Conservation (phyloP, 1,139 yeast genomes). For the Yamadazyma membranifaciens region DNA sequence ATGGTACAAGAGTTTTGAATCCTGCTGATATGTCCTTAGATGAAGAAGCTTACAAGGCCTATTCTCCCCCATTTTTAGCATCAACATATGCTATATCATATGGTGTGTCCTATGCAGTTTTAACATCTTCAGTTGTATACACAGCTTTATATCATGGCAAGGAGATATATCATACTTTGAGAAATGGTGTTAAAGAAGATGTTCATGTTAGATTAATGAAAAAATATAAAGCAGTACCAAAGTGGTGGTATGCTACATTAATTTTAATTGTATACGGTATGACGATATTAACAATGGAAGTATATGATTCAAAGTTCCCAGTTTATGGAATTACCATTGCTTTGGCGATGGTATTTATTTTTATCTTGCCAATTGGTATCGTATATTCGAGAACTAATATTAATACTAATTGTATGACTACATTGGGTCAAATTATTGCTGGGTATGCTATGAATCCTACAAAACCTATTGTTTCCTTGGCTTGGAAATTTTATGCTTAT, state of each 20-base stretch:
- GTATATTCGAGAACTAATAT: slow-evolving; percentile 43
- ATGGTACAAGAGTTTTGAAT: slow-evolving; percentile 44
- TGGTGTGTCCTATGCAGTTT: slow-evolving; percentile 63
- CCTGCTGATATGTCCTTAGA: slow-evolving; percentile 41
- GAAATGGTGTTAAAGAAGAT: slow-evolving; percentile 31
- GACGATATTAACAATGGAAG: slow-evolving; percentile 38
- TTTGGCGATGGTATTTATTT: slow-evolving; percentile 37
- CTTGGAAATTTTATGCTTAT: slow-evolving; percentile 46
- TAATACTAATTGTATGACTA: slow-evolving; percentile 42
- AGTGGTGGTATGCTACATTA: slow-evolving; percentile 60
- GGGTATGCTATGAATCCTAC: slow-evolving; percentile 47
- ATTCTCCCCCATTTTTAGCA: slow-evolving; percentile 58
- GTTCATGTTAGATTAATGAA: slow-evolving; percentile 64
- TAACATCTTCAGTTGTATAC: slow-evolving; percentile 37
- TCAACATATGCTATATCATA: slow-evolving; percentile 61
- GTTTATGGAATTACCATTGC: slow-evolving; percentile 39
- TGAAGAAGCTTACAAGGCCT: slow-evolving; percentile 41
- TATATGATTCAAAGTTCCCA: slow-evolving; percentile 45
- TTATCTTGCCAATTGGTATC: slow-evolving; percentile 45
- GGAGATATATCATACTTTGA: slow-evolving; percentile 47
- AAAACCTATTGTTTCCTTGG: slow-evolving; percentile 47
- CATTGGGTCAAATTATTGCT: slow-evolving; percentile 43
- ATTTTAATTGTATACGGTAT: slow-evolving; percentile 42
- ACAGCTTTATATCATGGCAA: slow-evolving; percentile 55
- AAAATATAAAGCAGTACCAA: slow-evolving; percentile 59